phyloP scores from a whole-genome alignment of 352 stramenopile genomes.

The Globisporangium uncinulatum region DNA sequence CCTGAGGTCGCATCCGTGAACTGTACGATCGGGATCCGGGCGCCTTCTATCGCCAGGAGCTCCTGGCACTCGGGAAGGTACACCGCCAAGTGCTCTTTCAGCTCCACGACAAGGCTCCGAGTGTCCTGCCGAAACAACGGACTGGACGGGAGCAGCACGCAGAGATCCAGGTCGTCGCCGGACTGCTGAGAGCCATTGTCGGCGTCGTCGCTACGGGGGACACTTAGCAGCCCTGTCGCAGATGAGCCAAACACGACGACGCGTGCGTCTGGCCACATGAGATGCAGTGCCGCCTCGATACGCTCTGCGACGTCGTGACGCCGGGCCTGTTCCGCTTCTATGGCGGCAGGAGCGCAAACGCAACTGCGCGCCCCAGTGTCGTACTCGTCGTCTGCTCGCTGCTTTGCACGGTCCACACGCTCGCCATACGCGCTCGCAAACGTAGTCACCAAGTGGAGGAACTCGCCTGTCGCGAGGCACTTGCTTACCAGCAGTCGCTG shows the following conservation, averaged over 20 bases:
- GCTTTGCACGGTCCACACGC: slow-evolving; percentile 1
- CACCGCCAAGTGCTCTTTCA: slow-evolving; percentile 63
- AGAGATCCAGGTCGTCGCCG: slow-evolving; percentile 68
- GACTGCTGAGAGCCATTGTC: background rate
- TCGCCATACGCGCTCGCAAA: slow-evolving; percentile 15
- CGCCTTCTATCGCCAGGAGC: slow-evolving; percentile 29
- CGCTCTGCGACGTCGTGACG: slow-evolving; percentile 23
- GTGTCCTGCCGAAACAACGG: slow-evolving; percentile 44
- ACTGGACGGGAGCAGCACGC: slow-evolving; percentile 53
- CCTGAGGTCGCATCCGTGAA: slow-evolving; percentile 31
- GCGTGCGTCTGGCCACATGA: slow-evolving; percentile 63
- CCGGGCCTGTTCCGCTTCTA: slow-evolving; percentile 20
- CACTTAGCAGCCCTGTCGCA: slow-evolving; percentile 33
- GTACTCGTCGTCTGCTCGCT: background rate
- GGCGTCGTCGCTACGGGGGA: background rate
- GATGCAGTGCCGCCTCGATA: slow-evolving; percentile 35
- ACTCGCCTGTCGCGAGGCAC: slow-evolving; percentile 24
- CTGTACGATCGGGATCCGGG: slow-evolving; percentile 69
- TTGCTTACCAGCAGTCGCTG: slow-evolving; percentile 41
- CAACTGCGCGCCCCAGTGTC: background rate
- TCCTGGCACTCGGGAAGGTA: slow-evolving; percentile 32
- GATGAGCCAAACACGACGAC: slow-evolving; percentile 72
- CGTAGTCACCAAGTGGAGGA: slow-evolving; percentile 35
- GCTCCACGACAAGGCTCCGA: slow-evolving; percentile 40
- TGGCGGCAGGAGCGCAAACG: background rate